phyloP scores from a whole-genome alignment of 352 stramenopile genomes.

The Paralagenidium karlingii region DNA sequence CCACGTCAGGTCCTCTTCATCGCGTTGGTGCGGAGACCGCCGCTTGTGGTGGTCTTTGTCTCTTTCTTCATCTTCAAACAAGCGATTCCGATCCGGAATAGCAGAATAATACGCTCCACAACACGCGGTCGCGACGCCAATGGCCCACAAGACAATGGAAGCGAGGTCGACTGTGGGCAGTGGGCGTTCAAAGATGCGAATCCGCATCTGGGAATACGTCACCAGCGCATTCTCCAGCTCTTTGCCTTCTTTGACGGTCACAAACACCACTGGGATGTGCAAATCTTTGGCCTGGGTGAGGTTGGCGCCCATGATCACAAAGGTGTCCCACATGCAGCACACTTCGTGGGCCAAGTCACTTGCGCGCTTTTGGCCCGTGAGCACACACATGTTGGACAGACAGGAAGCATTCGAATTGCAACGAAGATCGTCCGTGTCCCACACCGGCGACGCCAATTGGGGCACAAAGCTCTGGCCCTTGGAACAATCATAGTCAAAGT shows the following conservation, averaged over 20 bases:
- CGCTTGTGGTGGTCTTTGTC: constrained; percentile 10
- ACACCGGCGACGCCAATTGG: constrained; percentile 18
- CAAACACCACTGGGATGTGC: constrained; percentile 48
- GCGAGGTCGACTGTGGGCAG: constrained; percentile 36
- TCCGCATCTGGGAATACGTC: constrained; percentile 23
- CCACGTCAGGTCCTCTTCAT: constrained; percentile 5
- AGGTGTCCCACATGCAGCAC: constrained; percentile 72
- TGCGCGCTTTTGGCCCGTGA: constrained; percentile 40
- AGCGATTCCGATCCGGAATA: constrained; percentile 8
- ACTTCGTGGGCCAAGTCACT: constrained; percentile 23
- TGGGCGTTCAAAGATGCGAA: constrained; percentile 30
- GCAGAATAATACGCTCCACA: constrained; percentile 58
- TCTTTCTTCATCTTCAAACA: constrained; percentile 7
- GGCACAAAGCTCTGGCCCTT: constrained; percentile 41
- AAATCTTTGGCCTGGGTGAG: constrained; percentile 20
- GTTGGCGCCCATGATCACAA: constrained; percentile 65
- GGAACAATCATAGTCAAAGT: constrained; percentile 62
- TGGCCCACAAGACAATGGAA: constrained; percentile 42
- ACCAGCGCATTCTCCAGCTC: constrained; percentile 20
- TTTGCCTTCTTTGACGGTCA: constrained; percentile 43
- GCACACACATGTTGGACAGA: constrained; percentile 37
- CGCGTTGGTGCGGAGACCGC: constrained; percentile 1
- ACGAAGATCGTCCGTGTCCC: constrained; percentile 23
- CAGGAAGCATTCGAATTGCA: constrained; percentile 23
- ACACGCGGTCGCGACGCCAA: constrained; percentile 43